Evolutionary conservation across 768 basidiomycete genomes (phyloP).

Genomic region (Psilocybe subaeruginosa): DNA sequence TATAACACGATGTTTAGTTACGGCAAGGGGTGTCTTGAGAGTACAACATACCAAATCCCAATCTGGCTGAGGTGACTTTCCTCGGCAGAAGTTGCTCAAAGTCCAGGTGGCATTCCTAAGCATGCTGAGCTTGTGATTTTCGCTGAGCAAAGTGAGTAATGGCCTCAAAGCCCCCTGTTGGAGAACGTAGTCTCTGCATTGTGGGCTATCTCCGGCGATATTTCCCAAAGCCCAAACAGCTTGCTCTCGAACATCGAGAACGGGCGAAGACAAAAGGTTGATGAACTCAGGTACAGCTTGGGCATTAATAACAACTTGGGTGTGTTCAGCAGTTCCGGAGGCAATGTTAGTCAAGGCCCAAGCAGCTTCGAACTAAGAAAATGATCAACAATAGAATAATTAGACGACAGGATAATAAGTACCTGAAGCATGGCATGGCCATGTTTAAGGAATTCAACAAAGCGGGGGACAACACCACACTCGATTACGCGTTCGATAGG

Average conservation of each 20-base stretch:
- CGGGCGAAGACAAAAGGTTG: conserved; percentile 90
- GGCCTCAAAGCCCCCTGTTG: conserved; percentile 92
- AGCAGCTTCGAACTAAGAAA: conserved; percentile 86
- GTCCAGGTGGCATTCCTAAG: conserved; percentile 99
- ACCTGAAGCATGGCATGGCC: conserved; percentile 88
- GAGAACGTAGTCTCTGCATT: conserved; percentile 96
- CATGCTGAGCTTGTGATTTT: conserved; percentile 99
- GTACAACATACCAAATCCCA: conserved; percentile 83
- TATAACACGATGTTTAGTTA: conserved; percentile 36
- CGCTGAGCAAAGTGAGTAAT: conserved; percentile 85
- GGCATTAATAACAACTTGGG: conserved; percentile 95
- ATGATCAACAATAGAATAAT: conserved; percentile 3
- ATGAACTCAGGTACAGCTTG: conserved; percentile 97
- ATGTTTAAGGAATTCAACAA: conserved; percentile 89
- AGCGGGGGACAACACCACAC: conserved; percentile 95
- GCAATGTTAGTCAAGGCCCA: conserved; percentile 99
- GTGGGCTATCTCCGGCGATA: conserved; percentile 97
- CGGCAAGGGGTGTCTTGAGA: conserved; percentile 1
- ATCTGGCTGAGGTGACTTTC: conserved; percentile 96
- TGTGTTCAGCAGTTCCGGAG: conserved; percentile 97
- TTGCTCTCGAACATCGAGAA: conserved; percentile 97
- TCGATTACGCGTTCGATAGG: conserved; percentile 99
- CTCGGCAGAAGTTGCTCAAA: conserved; percentile 97
- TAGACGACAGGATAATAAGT: conserved; percentile 20
- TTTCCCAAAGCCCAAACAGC: conserved; percentile 99